These are phyloP conservation scores for Ceratocystis smalleyi DNA, from an alignment of 2,329 filamentous ascomycete species.

Conservation along the genomic window DNA sequence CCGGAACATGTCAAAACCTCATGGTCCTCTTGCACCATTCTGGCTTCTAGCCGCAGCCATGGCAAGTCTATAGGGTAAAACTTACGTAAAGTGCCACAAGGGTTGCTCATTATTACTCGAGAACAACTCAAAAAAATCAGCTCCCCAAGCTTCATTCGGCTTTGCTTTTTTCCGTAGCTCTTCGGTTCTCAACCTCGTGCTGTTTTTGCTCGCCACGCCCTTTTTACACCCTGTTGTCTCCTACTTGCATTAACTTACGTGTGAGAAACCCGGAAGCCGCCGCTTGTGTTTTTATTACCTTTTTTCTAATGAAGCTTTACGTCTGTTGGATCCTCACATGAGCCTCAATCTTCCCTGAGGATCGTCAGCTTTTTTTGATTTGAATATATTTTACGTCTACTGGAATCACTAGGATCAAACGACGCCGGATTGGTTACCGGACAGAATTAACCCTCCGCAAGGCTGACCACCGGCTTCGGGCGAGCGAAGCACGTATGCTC, in stretches of 20 bases:
- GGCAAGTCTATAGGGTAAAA: constrained; percentile 12
- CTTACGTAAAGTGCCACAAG: constrained; percentile 13
- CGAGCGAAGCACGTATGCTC: too few species aligned
- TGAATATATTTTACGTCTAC: too few species aligned
- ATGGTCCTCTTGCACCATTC: constrained; percentile 1
- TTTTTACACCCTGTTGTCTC: neutral
- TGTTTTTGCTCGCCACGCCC: neutral
- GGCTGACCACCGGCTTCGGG: too few species aligned
- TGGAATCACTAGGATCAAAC: too few species aligned
- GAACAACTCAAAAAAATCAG: neutral
- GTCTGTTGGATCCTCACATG: neutral
- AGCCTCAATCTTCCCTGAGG: constrained; percentile 1
- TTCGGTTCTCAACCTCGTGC: neutral
- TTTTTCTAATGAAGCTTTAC: neutral
- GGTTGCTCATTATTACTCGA: neutral
- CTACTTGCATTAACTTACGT: constrained; percentile 1
- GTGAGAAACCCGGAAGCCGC: neutral
- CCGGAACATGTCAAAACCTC: constrained; percentile 1
- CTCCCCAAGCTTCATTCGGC: neutral
- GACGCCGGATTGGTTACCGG: too few species aligned
- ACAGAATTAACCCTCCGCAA: too few species aligned
- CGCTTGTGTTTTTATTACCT: neutral
- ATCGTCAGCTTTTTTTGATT: too few species aligned
- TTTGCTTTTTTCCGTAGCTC: neutral
- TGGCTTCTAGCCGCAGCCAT: neutral